Base-by-base conservation (phyloP, 768 basidiomycete genomes). In the Mycena maculata region DNA sequence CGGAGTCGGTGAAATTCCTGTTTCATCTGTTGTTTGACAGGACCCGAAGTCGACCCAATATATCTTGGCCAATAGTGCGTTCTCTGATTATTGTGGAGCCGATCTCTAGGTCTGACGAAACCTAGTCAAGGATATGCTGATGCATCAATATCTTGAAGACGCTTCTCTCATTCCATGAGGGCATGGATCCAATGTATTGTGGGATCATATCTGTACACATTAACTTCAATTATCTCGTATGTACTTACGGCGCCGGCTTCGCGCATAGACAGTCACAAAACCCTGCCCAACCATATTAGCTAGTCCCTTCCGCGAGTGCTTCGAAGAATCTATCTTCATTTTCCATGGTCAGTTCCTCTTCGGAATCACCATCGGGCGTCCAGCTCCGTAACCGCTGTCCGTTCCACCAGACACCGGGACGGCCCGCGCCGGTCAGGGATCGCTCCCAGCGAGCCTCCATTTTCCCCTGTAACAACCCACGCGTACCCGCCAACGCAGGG, bases 381-480 rank as follows among this genome's bases (percentile, higher is more conserved):
- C 80, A 82, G 57, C 76, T 81, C 9, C 64, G 72, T 18, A 87
- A 69, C 63, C 79, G 78, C 58, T 71, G 56, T 48, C 80, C 76
- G 47, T 76, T 72, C 79, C 82, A 84, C 84, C 84, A 86, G 6
- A 87, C 71, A 11, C 79, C 80, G 2, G 85, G 85, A 28, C 82
- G 76, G 22, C 82, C 82, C n/a, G 63, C 67, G 7, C 75, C 78
- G 33, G 63, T 70, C 20, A 69, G 30, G 27, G 72, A 75, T 54
- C 86, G 80, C 74, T 92, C 90, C 90, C 91, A 92, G 4, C 92
- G 83, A 3, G 90, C 78, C 71, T 93, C 90, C 67, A 91, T 76
- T 55, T 85, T 78, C 2, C 89, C 89, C 2, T 82, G 76, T 38
- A 95, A 77, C 27, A 93, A 52, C 4, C 92, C 91, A 6, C 75